Conservation (phyloP, 225 moss, liverwort and hornwort genomes). For the Ulota crispa region DNA sequence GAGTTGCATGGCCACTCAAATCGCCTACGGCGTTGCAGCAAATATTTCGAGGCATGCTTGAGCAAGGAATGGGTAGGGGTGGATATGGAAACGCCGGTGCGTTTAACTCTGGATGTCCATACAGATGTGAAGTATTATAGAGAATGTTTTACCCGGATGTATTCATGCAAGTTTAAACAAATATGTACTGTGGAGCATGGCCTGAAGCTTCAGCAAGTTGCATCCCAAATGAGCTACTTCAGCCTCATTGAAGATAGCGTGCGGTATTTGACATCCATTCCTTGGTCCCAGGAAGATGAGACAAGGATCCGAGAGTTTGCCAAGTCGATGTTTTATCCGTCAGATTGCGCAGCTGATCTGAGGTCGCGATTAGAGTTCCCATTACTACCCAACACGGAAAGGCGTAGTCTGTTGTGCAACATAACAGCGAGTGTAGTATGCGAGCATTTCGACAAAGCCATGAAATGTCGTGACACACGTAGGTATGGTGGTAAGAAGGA, state of each 20-base stretch:
- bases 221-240: no score
- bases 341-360: background rate
- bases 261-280: background rate
- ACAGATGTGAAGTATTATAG: background rate
- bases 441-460: background rate
- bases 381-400: no score
- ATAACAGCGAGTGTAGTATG: background rate
- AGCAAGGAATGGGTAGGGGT: background rate
- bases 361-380: background rate
- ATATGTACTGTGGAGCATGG: background rate
- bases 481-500: background rate
- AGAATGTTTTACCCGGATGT: background rate
- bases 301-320: background rate
- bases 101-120: background rate
- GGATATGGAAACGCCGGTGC: accelerated
- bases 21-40: background rate
- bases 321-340: background rate
- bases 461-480: background rate
- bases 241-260: background rate
- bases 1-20: background rate
- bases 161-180: background rate
- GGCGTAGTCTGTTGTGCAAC: background rate
- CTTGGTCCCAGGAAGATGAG: background rate
- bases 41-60: background rate
- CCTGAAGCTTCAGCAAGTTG: constrained; percentile 2